A percentile compares a stretch with the other conserved stretches of the same genome.
phyloP scores from a whole-genome alignment of 169 alveolate species.

The Eimeria sp. region DNA sequence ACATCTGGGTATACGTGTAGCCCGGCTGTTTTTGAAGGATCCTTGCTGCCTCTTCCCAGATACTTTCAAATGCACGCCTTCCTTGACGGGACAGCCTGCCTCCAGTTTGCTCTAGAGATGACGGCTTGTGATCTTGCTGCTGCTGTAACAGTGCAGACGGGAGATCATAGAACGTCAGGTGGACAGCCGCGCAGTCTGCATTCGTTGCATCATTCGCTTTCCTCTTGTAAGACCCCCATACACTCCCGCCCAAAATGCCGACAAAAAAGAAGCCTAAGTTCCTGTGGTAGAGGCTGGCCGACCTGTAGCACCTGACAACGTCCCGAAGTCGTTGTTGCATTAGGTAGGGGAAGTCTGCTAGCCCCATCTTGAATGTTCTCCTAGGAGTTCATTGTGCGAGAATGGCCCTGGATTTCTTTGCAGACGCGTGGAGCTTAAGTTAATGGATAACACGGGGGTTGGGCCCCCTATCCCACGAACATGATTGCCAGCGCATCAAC shows the following conservation, averaged over 20 bases:
- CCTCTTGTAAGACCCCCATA: constrained; percentile 23
- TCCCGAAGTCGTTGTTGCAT: constrained; percentile 23
- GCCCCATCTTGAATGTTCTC: constrained; percentile 14
- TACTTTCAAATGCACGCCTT: constrained; percentile 19
- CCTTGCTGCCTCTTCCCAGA: constrained; percentile 57
- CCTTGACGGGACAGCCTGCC: not conserved
- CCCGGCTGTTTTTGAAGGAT: constrained; percentile 61
- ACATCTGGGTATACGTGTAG: constrained; percentile 48
- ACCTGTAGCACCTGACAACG: constrained; percentile 14
- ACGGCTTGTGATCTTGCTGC: not conserved
- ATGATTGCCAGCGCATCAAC: not conserved
- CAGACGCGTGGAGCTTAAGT: not conserved
- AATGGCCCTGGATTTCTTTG: not conserved
- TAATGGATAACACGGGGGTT: not conserved
- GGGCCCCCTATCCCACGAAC: not conserved
- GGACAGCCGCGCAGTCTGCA: constrained; percentile 49
- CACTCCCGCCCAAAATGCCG: constrained; percentile 45
- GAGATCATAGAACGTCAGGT: constrained; percentile 15
- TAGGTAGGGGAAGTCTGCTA: constrained; percentile 28
- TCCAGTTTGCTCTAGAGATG: not conserved
- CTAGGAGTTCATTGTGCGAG: not conserved
- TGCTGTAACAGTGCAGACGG: constrained; percentile 6
- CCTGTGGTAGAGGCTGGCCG: constrained; percentile 58
- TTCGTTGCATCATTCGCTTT: constrained; percentile 17
- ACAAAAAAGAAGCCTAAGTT: constrained; percentile 39